Conservation (phyloP, 225 moss, liverwort and hornwort genomes). For the Anthoceros angustus region DNA sequence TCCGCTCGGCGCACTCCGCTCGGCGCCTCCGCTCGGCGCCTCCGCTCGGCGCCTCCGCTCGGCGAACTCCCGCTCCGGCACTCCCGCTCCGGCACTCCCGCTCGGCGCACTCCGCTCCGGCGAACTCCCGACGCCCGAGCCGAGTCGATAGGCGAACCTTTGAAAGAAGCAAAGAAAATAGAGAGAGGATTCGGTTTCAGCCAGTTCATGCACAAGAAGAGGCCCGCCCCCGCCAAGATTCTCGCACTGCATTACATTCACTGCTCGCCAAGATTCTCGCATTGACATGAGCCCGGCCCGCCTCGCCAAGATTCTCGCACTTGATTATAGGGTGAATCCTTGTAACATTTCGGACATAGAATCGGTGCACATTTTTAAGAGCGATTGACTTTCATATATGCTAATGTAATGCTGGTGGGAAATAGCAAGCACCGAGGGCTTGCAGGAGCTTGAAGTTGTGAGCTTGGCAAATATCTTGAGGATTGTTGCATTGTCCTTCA, state of each 20-base stretch:
- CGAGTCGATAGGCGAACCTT: too few species aligned
- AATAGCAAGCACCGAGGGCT: conserved; percentile 45
- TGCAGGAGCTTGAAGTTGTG: neutral
- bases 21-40: too few species aligned
- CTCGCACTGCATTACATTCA: too few species aligned
- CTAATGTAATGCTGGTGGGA: conserved; percentile 37
- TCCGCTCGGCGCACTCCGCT: too few species aligned
- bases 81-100: too few species aligned
- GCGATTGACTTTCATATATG: conserved; percentile 12
- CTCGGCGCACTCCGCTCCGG: too few species aligned
- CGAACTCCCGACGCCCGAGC: too few species aligned
- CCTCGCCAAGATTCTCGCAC: conserved; percentile 45
- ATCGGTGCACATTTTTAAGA: conserved; percentile 8
- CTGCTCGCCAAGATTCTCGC: too few species aligned
- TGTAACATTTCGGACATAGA: conserved; percentile 23
- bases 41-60: too few species aligned
- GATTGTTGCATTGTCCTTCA: conserved; percentile 34
- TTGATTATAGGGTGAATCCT: conserved; percentile 10
- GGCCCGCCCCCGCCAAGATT: too few species aligned
- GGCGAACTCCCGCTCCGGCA: too few species aligned
- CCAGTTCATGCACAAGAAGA: conserved; percentile 46
- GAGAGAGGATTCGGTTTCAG: conserved; percentile 55
- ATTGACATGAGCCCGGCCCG: conserved; percentile 37
- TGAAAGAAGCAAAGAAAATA: too few species aligned
- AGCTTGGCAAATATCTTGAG: conserved; percentile 5